phyloP scores from a whole-genome alignment of 2,329 filamentous ascomycete genomes.

The Penicillium sp. region DNA sequence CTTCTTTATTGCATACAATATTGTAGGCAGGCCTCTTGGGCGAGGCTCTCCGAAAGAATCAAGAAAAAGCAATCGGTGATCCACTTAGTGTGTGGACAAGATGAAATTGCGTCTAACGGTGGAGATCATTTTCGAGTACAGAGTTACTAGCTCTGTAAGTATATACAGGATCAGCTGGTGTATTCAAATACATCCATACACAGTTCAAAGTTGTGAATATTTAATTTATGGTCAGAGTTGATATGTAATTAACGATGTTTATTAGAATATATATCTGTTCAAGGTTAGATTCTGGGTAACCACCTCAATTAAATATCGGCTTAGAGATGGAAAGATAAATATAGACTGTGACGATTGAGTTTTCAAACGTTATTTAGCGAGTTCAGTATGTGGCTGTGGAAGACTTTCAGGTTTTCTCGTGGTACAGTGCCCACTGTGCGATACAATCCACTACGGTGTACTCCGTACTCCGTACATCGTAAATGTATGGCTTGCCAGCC shows the following conservation, averaged over 20 bases:
- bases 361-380: constrained; percentile 2
- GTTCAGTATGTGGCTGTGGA: background rate
- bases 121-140: constrained; percentile 17
- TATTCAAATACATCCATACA: background rate
- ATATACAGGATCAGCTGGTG: constrained; percentile 10
- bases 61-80: constrained; percentile 21
- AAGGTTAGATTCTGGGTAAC: background rate
- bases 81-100: constrained; percentile 21
- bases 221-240: background rate
- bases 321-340: background rate
- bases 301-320: background rate
- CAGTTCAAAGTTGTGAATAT: background rate
- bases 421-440: constrained; percentile 5
- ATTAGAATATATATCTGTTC: background rate
- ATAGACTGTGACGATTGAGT: background rate
- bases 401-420: constrained; percentile 6
- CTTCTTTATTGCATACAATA: background rate
- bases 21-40: constrained; percentile 9
- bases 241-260: background rate
- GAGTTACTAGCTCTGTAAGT: constrained; percentile 9
- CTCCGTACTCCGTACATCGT: background rate
- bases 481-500: constrained; percentile 1
- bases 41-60: constrained; percentile 19
- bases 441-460: background rate
- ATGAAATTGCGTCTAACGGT: constrained; percentile 19